These are phyloP conservation scores for Boehmeria nivea DNA, from an alignment of 306 rosid genomes.

Conservation along the genomic window DNA sequence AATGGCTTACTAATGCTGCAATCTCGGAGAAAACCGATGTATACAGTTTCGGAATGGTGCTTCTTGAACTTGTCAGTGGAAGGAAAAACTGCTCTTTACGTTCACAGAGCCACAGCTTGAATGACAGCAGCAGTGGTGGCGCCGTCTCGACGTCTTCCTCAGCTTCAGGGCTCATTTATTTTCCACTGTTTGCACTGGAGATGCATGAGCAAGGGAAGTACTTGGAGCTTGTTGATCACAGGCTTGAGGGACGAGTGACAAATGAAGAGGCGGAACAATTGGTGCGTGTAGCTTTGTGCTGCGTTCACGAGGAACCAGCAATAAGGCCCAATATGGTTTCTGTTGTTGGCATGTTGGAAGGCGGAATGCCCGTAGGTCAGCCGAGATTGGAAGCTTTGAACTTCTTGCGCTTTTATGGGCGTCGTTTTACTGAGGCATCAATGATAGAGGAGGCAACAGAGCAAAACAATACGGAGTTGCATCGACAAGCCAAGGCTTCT, in stretches of 20 bases:
- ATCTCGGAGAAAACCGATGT: constrained; percentile 87
- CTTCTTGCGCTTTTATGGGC: constrained; percentile 79
- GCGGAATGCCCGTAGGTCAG: constrained; percentile 48
- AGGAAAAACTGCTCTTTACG: constrained; percentile 57
- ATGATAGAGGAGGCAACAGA: constrained; percentile 44
- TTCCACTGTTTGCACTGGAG: constrained; percentile 73
- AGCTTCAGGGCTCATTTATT: constrained; percentile 49
- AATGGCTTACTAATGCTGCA: constrained; percentile 88
- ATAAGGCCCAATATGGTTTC: constrained; percentile 74
- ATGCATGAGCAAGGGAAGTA: constrained; percentile 79
- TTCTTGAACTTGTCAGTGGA: constrained; percentile 80
- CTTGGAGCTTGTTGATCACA: constrained; percentile 68
- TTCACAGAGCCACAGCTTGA: constrained; percentile 58
- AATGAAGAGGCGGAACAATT: constrained; percentile 64
- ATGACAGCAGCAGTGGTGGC: constrained; percentile 46
- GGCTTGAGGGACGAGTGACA: constrained; percentile 63
- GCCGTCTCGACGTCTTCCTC: constrained; percentile 52
- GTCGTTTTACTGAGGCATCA: constrained; percentile 71
- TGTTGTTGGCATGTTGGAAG: constrained; percentile 82
- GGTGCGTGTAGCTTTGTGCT: constrained; percentile 67
- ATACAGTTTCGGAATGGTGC: constrained; percentile 87
- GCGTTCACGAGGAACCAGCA: constrained; percentile 81
- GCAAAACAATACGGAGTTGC: constrained; percentile 15
- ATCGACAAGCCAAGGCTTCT: constrained; percentile 30
- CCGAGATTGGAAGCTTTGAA: constrained; percentile 71